phyloP scores from a whole-genome alignment of 305 asterid species.

The Striga hermonthica region DNA sequence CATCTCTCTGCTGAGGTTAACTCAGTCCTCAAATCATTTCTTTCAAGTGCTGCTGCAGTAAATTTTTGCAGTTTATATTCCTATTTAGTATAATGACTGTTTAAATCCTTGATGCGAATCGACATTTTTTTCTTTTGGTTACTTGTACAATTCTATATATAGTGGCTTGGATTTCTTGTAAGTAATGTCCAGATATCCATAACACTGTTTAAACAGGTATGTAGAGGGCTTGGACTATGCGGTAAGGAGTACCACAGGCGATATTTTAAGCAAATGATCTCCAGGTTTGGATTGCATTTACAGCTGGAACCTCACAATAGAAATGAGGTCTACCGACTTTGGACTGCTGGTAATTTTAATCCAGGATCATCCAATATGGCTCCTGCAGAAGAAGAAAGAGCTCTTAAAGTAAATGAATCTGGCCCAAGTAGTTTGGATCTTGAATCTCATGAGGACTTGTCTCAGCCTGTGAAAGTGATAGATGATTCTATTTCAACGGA shows the following conservation, averaged over 20 bases:
- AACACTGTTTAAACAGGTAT: constrained; percentile 46
- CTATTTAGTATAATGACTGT: constrained; percentile 9
- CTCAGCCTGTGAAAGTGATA: constrained; percentile 40
- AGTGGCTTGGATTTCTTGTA: constrained; percentile 9
- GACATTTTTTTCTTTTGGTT: constrained; percentile 9
- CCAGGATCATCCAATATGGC: constrained; percentile 40
- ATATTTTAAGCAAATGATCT: constrained; percentile 48
- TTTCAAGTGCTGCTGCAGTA: constrained; percentile 20
- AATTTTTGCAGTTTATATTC: not conserved
- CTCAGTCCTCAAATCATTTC: constrained; percentile 13
- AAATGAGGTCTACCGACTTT: constrained; percentile 67
- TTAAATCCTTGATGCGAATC: constrained; percentile 22
- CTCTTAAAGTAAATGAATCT: constrained; percentile 32
- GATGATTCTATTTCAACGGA: constrained; percentile 43
- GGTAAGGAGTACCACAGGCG: constrained; percentile 70
- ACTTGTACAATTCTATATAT: constrained; percentile 10
- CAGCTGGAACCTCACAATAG: constrained; percentile 60
- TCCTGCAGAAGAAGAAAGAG: constrained; percentile 35
- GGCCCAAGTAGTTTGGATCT: constrained; percentile 36
- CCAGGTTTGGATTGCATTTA: constrained; percentile 70
- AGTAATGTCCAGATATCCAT: constrained; percentile 7
- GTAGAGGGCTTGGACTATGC: constrained; percentile 74
- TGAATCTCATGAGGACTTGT: constrained; percentile 35
- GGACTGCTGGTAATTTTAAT: constrained; percentile 69
- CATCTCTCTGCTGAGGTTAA: constrained; percentile 22